phyloP scores from a whole-genome alignment of 2,329 filamentous ascomycete species.

The Penicillium sclerotigenum region DNA sequence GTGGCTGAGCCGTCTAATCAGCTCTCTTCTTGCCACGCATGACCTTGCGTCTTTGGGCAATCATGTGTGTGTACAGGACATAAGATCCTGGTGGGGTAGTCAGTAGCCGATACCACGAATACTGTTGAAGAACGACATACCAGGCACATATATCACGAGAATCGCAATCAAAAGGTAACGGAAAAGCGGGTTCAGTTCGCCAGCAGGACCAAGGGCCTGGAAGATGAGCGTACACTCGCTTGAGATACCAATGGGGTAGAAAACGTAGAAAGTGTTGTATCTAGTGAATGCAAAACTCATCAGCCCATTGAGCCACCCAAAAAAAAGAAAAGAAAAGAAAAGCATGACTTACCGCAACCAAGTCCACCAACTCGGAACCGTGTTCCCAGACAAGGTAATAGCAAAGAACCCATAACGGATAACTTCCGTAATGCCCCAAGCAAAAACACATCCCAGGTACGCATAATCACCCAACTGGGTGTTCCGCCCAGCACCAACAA shows the following conservation, averaged over 20 bases:
- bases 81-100: conserved; percentile 59
- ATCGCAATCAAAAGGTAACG: conserved; percentile 62
- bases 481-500: conserved; percentile 25
- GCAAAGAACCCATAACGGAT: conserved; percentile 92
- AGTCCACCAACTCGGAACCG: conserved; percentile 63
- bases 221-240: conserved; percentile 84
- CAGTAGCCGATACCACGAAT: conserved; percentile 4
- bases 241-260: conserved; percentile 88
- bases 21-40: conserved; percentile 59
- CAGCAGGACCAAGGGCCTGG: conserved; percentile 60
- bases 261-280: conserved; percentile 85
- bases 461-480: conserved; percentile 39
- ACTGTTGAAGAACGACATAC: conserved; percentile 48
- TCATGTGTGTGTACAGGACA: conserved; percentile 91
- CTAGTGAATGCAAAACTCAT: conserved; percentile 22
- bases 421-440: conserved; percentile 89
- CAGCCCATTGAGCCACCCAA: background rate
- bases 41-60: conserved; percentile 80
- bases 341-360: conserved; percentile 52
- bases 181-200: conserved; percentile 50
- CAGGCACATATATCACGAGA: conserved; percentile 74
- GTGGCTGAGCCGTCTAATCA: conserved; percentile 19
- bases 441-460: conserved; percentile 58
- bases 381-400: conserved; percentile 55
- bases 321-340: background rate